Base-by-base conservation (phyloP, 1,139 yeast species). In the Pichia sp. region DNA sequence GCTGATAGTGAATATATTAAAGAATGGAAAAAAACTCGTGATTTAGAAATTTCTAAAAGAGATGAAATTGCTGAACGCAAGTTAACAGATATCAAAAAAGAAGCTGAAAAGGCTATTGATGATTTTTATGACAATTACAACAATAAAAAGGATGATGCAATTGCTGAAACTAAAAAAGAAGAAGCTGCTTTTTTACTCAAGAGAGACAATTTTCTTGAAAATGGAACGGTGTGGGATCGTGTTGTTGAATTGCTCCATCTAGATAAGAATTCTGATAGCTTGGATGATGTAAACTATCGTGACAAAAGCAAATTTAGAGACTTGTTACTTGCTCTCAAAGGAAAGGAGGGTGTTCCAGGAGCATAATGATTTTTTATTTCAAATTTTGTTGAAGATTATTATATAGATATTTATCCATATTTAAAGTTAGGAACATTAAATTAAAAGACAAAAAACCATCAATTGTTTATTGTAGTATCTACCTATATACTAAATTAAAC, bases 41-140 rank as follows among this genome's bases (percentile, higher is more conserved):
- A 81, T 45, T 71, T 82, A 51, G 97, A 90, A 62, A 83, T 94
- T 52, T 73, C 75, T 47, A 80, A 87, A 60, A 79, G 96, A 62
- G 98, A 94, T 61, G 81, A 76, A 54, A 78, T 78, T 52, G 83
- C 86, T 55, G 70, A 70, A 22, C 70, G 76, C 54, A 86, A 80
- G 62, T 79, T 85, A 62, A 70, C 72, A 39, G 90, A 82, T 51
- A 74, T 87, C 49, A 74, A 83, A 46, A 74, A 77, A 40, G 82
- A 82, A 52, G 98, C 98, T n/a, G 78, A 81, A 59, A 79, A 80
- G 61, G 82, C 92, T 44, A 81, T 90, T 59, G 97, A 92, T 63
- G 96, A 87, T 55, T 92, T 92, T 67, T 94, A 94, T 66, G 96
- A 89, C 56, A 84, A 83, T 61, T 94, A 94, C 73, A 89, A 87